Conservation (phyloP, 1,284 basidiomycete genomes). For the Ganoderma lingzhi region DNA sequence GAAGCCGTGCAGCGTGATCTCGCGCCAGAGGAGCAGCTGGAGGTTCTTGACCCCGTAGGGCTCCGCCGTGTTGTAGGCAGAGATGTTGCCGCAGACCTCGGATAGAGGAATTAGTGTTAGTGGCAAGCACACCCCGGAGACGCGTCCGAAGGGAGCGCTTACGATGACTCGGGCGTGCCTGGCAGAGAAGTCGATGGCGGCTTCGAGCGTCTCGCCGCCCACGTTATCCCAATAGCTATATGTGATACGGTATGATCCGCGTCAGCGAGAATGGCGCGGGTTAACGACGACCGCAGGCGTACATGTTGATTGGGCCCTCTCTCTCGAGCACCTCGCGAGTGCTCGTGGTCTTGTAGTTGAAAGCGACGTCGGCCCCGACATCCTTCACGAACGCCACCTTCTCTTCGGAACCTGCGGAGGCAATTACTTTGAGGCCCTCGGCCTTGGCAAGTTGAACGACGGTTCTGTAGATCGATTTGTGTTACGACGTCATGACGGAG, state of each 20-base stretch:
- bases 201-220: constrained; percentile 71
- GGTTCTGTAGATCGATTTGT: constrained; percentile 37
- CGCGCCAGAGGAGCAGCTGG: constrained; percentile 53
- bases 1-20: constrained; percentile 68
- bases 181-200: constrained; percentile 58
- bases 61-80: constrained; percentile 40
- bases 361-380: constrained; percentile 49
- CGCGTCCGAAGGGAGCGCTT: constrained; percentile 34
- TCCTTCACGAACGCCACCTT: constrained; percentile 72
- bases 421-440: constrained; percentile 74
- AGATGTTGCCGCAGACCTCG: constrained; percentile 42
- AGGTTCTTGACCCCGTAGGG: constrained; percentile 43
- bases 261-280: no score
- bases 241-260: no score
- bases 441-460: constrained; percentile 71
- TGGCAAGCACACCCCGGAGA: constrained; percentile 24
- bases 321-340: background rate
- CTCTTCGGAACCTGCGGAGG: constrained; percentile 74
- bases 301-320: constrained; percentile 53
- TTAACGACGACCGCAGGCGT: constrained; percentile 21
- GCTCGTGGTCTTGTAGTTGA: constrained; percentile 69
- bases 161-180: constrained; percentile 60
- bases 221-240: constrained; percentile 60
- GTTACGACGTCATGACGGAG: background rate
- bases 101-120: background rate